phyloP scores from a whole-genome alignment of 2,329 filamentous ascomycete species.

The Neofusicoccum laricinum region DNA sequence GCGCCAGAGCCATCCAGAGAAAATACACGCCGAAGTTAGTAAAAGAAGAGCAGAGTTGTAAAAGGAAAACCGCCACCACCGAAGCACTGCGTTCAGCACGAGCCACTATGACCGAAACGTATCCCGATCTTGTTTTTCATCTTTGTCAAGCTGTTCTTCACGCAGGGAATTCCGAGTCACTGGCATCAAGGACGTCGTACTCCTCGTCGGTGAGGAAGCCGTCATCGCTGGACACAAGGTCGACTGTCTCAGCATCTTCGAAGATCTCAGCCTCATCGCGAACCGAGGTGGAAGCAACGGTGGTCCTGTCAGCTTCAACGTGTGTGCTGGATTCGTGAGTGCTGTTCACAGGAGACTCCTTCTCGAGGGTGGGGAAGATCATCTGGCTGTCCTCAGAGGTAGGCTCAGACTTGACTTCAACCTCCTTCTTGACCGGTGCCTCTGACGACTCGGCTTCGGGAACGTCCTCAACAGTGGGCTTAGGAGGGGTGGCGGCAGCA shows the following conservation, averaged over 20 bases:
- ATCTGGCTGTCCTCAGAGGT: conserved; percentile 60
- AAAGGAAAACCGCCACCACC: not conserved
- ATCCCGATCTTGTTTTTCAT: not conserved
- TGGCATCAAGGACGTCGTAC: conserved; percentile 94
- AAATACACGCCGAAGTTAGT: conserved; percentile 11
- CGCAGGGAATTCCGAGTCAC: conserved; percentile 54
- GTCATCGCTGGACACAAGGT: conserved; percentile 54
- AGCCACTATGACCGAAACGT: not conserved
- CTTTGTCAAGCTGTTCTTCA: not conserved
- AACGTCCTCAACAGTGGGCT: conserved; percentile 16
- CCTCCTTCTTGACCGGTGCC: not conserved
- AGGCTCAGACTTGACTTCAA: conserved; percentile 17
- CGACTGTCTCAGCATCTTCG: conserved; percentile 59
- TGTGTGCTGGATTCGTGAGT: conserved; percentile 49
- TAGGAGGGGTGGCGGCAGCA: not conserved
- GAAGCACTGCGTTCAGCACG: not conserved
- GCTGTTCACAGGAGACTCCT: conserved; percentile 82
- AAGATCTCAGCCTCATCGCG: conserved; percentile 54
- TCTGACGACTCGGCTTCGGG: conserved; percentile 4
- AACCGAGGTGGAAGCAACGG: conserved; percentile 36
- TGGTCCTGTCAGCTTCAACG: conserved; percentile 27
- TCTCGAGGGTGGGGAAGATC: conserved; percentile 96
- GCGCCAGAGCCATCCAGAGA: conserved; percentile 13
- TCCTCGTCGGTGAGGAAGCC: conserved; percentile 96
- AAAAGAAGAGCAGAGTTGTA: not conserved